phyloP scores from a whole-genome alignment of 768 basidiomycete genomes.

The Leccinum variicolor region DNA sequence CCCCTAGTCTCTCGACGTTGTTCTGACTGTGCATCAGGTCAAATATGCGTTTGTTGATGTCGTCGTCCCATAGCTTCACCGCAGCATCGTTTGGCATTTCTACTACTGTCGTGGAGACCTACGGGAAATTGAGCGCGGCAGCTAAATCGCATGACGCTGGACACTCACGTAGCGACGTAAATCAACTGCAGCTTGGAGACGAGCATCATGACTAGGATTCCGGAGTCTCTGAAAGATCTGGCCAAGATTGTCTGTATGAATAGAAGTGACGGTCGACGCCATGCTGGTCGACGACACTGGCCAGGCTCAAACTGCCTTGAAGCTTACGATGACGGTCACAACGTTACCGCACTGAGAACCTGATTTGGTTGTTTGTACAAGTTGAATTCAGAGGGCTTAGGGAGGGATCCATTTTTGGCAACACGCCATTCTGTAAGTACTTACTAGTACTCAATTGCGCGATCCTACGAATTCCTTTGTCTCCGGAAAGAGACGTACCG shows the following conservation, averaged over 20 bases:
- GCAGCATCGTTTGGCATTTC: conserved; percentile 83
- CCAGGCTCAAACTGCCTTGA: neutral
- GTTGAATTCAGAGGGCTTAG: conserved; percentile 24
- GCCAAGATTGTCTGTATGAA: conserved; percentile 59
- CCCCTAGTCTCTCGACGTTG: conserved; percentile 78
- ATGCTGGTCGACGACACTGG: conserved; percentile 37
- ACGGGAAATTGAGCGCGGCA: conserved; percentile 9
- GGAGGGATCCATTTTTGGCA: conserved; percentile 10
- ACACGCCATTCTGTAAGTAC: neutral
- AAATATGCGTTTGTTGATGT: conserved; percentile 75
- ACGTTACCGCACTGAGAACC: neutral
- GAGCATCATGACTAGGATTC: conserved; percentile 59
- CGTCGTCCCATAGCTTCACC: conserved; percentile 82
- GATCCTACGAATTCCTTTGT: neutral
- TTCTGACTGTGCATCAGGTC: conserved; percentile 82
- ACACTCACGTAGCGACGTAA: conserved; percentile 68
- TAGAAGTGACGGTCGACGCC: conserved; percentile 56
- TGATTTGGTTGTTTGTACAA: conserved; percentile 27
- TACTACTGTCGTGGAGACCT: conserved; percentile 72
- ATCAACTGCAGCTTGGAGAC: conserved; percentile 67
- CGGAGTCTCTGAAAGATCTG: conserved; percentile 67
- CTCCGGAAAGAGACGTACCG: neutral
- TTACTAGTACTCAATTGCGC: neutral
- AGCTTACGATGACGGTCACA: conserved; percentile 10
- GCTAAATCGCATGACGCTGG: conserved; percentile 8